Base-by-base conservation (phyloP, 1,139 yeast species). In the Kurtzmaniella natalensis region DNA sequence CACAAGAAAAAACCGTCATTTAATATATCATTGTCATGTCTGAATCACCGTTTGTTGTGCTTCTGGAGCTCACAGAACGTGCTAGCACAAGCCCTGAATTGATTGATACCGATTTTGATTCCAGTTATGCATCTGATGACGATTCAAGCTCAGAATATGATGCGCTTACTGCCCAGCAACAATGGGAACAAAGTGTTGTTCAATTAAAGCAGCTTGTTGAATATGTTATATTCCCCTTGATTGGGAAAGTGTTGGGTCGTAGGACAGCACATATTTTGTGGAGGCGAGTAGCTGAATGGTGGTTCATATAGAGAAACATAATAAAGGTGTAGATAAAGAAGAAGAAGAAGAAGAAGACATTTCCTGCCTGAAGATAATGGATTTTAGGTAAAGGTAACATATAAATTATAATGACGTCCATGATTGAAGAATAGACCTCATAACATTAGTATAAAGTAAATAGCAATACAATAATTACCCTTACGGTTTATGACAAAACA, bases 111-210 rank as follows among this genome's bases (percentile, higher is more conserved):
- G 43, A 39, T 8, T 36, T 40, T 25, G 47, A 43, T 27, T 39
- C 47, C 21, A 46, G 45, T 20, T 37, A 42, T 20, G 44, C 44
- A 8, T 30, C 39, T 28, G 46, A 43, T 23, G 46, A 40, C 32
- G 26, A 11, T n/a, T 23, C 26, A 10, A 16, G 14, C 26, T 35
- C 41, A 21, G 40, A 39, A n/a, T 39, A 43, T 13, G 45, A 43
- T 27, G 50, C 47, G 17, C 40, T 57, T 28, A 40, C 55, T 3
- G 85, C 87, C 1, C 88, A 83, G 51, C 71, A 75, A 42, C 88
- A 84, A 47, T 84, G 94, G 94, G 92, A 84, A 36, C 89, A 81
- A 48, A 80, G 85, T 32, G 48, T 84, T 39, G 61, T 64, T 29
- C 92, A 83, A 50, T 53, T 85, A 32, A 72, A 72, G 28, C 71